These are phyloP conservation scores for Pilaira anomala DNA, from an alignment of 192 early-diverging fungal species.

Conservation along the genomic window DNA sequence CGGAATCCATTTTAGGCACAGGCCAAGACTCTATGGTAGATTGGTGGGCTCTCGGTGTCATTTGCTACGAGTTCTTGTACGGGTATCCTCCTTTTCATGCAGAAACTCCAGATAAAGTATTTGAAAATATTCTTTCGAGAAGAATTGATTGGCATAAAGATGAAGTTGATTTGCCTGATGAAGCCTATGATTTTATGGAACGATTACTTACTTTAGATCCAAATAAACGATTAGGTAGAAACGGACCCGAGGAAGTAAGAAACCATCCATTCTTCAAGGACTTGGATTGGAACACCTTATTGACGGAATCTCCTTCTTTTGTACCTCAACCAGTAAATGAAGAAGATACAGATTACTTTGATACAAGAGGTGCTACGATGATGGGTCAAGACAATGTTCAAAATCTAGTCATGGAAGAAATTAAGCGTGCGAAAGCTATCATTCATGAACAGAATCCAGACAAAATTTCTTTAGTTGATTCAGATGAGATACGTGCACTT, in stretches of 20 bases:
- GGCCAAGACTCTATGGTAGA: conserved; percentile 83
- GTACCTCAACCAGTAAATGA: conserved; percentile 69
- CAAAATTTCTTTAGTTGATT: conserved; percentile 3
- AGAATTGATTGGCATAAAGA: conserved; percentile 74
- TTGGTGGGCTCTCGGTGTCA: conserved; percentile 91
- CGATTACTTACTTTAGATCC: conserved; percentile 61
- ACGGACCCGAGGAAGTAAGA: conserved; percentile 76
- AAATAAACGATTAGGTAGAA: conserved; percentile 62
- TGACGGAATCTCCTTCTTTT: conserved; percentile 69
- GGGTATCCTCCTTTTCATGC: conserved; percentile 85
- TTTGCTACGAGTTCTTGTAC: conserved; percentile 82
- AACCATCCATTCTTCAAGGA: conserved; percentile 71
- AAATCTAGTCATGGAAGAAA: conserved; percentile 31
- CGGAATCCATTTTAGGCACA: conserved; percentile 80
- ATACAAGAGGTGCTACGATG: conserved; percentile 75
- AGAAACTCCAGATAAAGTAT: conserved; percentile 70
- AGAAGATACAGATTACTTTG: conserved; percentile 95
- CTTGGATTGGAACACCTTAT: conserved; percentile 68
- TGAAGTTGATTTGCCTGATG: conserved; percentile 64
- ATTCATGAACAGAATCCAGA: conserved; percentile 18
- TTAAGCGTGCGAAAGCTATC: conserved; percentile 21
- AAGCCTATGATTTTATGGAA: conserved; percentile 81
- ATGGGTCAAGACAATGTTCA: conserved; percentile 42
- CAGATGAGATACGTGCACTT: background rate
- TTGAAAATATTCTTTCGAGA: conserved; percentile 77